These are phyloP conservation scores for Grosmannia serpens DNA, from an alignment of 2,329 filamentous ascomycete genomes.

Conservation along the genomic window DNA sequence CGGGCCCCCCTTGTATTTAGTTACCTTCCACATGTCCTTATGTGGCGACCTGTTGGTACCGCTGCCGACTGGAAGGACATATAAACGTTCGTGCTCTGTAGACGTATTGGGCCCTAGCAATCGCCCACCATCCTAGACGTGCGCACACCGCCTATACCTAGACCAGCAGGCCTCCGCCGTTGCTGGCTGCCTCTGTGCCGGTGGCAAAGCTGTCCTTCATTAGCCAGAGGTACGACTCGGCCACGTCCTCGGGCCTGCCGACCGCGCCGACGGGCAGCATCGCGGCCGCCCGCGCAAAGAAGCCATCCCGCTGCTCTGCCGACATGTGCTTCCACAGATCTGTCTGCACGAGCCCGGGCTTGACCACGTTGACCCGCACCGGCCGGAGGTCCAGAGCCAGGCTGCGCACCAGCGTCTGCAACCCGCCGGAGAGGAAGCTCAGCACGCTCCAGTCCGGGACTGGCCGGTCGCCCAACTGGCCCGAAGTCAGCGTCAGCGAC, in stretches of 20 bases:
- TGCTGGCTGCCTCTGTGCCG: constrained; percentile 8
- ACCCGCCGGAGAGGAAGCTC: constrained; percentile 33
- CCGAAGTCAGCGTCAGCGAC: constrained; percentile 43
- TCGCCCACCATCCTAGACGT: no score
- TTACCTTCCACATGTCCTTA: no score
- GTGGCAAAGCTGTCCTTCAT: constrained; percentile 18
- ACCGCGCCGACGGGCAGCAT: constrained; percentile 12
- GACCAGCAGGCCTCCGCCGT: constrained; percentile 1
- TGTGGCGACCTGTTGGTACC: no score
- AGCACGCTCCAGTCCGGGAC: constrained; percentile 38
- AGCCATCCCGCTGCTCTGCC: constrained; percentile 12
- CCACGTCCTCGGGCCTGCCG: constrained; percentile 16
- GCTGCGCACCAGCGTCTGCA: constrained; percentile 39
- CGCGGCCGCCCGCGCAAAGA: constrained; percentile 12
- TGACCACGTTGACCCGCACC: constrained; percentile 50
- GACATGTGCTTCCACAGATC: constrained; percentile 23
- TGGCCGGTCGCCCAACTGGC: constrained; percentile 38
- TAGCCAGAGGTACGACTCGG: constrained; percentile 18
- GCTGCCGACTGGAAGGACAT: no score
- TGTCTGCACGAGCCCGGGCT: constrained; percentile 41
- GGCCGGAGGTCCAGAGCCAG: constrained; percentile 54
- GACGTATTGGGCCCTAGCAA: no score
- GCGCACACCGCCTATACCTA: no score
- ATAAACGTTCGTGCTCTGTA: no score
- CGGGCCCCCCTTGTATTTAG: no score